These are phyloP conservation scores for Beauveria sp. DNA, from an alignment of 2,329 filamentous ascomycete genomes.

Conservation along the genomic window DNA sequence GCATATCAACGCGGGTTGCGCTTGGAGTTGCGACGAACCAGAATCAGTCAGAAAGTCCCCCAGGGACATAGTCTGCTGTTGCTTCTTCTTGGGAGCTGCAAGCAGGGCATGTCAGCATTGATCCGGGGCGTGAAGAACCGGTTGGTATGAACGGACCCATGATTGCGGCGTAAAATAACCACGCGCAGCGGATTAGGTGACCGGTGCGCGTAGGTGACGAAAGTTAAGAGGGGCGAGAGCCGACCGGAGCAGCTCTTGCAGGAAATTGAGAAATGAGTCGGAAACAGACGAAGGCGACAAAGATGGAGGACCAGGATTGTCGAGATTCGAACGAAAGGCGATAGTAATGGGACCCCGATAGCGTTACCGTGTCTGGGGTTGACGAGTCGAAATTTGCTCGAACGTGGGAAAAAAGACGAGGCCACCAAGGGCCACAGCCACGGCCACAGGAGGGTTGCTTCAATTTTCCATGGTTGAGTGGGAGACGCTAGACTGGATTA, in stretches of 20 bases:
- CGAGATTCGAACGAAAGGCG: slow-evolving; percentile 16
- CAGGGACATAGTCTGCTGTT: slow-evolving; percentile 93
- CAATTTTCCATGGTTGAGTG: slow-evolving; percentile 34
- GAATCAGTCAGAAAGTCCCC: slow-evolving; percentile 91
- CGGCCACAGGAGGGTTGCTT: slow-evolving; percentile 26
- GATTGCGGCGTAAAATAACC: slow-evolving; percentile 45
- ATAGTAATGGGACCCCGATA: slow-evolving; percentile 28
- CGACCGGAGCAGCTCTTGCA: slow-evolving; percentile 10
- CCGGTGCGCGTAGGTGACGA: slow-evolving; percentile 30
- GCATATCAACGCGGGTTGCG: slow-evolving; percentile 14
- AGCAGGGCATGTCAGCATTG: slow-evolving; percentile 12
- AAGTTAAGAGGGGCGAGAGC: slow-evolving; percentile 17
- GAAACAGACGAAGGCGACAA: slow-evolving; percentile 7
- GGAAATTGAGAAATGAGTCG: slow-evolving; percentile 10
- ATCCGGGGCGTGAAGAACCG: slow-evolving; percentile 4
- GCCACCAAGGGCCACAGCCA: slow-evolving; percentile 15
- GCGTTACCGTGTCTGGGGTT: slow-evolving; percentile 34
- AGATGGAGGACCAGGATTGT: slow-evolving; percentile 14
- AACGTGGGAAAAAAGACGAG: slow-evolving; percentile 28
- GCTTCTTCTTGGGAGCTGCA: slow-evolving; percentile 84
- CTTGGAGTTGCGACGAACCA: slow-evolving; percentile 51
- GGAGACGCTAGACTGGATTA: slow-evolving; percentile 27
- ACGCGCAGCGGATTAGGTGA: slow-evolving; percentile 38
- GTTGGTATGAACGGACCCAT: slow-evolving; percentile 42
- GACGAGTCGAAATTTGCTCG: slow-evolving; percentile 37